Base-by-base conservation (phyloP, 306 rosid genomes). In the Geum urbanum region DNA sequence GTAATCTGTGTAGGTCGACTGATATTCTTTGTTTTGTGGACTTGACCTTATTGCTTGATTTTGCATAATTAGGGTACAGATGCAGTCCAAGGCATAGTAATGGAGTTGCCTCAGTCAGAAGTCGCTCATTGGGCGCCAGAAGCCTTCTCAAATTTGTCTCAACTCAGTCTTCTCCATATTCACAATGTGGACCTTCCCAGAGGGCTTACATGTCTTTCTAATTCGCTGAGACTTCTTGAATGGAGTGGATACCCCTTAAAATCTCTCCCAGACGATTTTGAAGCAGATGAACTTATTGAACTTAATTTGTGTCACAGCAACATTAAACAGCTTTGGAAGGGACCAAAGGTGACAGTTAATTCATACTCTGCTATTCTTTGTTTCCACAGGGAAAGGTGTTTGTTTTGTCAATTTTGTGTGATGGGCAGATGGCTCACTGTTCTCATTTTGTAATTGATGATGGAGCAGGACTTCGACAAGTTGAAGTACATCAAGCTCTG, bases 291-390 rank as follows among this genome's bases (percentile, higher is more conserved):
- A 19, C 37, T 61, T 16, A n/a, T 24, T 65, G 66, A 64, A 37
- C 71, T 74, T 24, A 51, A 54, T 47, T 41, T 74, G 40, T 51
- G 71, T 1, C 3, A 9, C 39, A 74, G 77, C 58, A 32, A n/a
- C 3, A 65, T 74, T 32, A 16, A 52, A 40, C 49, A 44, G 8
- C 77, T 74, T n/a, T 65, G 72, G 71, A 65, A 7, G 5, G 58
- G 65, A 16, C 10, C 63, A 64, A 55, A 74, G 77, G 77, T 59
- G 53, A 14, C 7, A 13, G 6, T 48, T 48, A 13, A 5, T 46
- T 1, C 32, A 47, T 12, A 47, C 6, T 47, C 0, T 14, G 2
- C n/a, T 47, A 1, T 46, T 12, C 10, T 0, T 9, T 27, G n/a
- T n/a, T n/a, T n/a, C n/a, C n/a, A n/a, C n/a, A n/a, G n/a, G n/a